Evolutionary conservation across 805 yeast species (phyloP), one percentile per base, ranked within the genome.

Genomic region (Starmerella kuoi): DNA sequence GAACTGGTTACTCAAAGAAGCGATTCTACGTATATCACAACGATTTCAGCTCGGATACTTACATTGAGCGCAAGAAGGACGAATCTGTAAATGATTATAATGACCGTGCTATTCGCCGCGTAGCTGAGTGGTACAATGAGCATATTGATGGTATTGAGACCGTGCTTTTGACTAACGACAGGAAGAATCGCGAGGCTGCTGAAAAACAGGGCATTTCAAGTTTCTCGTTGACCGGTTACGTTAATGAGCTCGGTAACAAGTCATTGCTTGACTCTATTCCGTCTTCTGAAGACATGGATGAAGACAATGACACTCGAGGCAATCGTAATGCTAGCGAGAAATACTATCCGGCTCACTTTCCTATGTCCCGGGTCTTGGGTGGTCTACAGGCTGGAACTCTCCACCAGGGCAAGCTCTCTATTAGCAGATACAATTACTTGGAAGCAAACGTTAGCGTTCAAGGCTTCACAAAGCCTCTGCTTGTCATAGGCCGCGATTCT

Each of bases 21-120:
- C 68, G 96, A 46, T 84, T 86, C 55, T 74, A 82, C 28, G 91
- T 91, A 2, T 91, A 83, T 62, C 96, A 91, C 63, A 91, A 91
- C 62, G 97, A 88, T 61, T 91, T 86, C 61, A 73, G 73, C 51
- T 73, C 74, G 48, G 73, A 70, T 8, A 84, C 96, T 0, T 81
- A 68, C 58, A 67, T 77, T 4, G 67, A 66, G 24, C 73, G 96
- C 55, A 59, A 63, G 25, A 66, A 66, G 30, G 73, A 74, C 38
- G 96, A 91, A 61, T 56, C 79, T 9, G 78, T 82, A 49, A 85
- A 88, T 56, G 97, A 88, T 61, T 71, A 88, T 58, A 88, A 88
- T 55, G 97, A 88, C 61, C 67, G 95, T 50, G 85, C 95, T 22
- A 86, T 91, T 36, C 71, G 96, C 59, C 70, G 68, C 44, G 74